Evolutionary conservation across 164 flowering plant species (phyloP).

Genomic region (Malania oleifera): DNA sequence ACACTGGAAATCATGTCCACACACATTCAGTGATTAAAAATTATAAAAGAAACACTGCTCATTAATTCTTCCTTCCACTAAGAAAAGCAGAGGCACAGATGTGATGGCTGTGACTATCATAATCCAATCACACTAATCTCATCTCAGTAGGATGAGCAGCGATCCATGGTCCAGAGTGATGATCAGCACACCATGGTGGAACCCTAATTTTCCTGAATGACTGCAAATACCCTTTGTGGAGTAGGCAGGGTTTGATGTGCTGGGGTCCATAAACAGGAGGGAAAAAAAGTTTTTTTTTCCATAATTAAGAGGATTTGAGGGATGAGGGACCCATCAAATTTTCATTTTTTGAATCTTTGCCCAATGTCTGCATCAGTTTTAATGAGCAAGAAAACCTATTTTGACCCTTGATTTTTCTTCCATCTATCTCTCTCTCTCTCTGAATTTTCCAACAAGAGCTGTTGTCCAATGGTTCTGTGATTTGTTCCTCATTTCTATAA

Average conservation of each 20-base stretch:
- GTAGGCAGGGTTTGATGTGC: conserved; percentile 11
- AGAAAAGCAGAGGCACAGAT: no score
- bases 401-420: neutral
- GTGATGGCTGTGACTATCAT: no score
- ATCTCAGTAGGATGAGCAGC: no score
- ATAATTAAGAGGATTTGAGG: conserved; percentile 5
- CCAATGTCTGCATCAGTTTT: neutral
- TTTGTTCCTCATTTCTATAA: conserved; percentile 3
- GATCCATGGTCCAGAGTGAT: no score
- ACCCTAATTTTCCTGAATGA: conserved; percentile 5
- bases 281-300: no score
- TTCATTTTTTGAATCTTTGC: conserved; percentile 16
- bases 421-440: conserved; percentile 4
- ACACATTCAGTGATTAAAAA: no score
- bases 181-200: neutral
- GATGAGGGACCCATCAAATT: neutral
- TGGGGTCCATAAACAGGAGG: conserved; percentile 12
- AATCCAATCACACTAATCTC: no score
- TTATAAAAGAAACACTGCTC: no score
- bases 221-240: conserved; percentile 26
- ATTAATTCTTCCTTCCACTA: no score
- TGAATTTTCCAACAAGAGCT: conserved; percentile 21
- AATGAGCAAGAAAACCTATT: neutral
- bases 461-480: conserved; percentile 14
- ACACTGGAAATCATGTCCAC: no score